phyloP scores from a whole-genome alignment of 495 filamentous ascomycete species.

The Penicillium silybi region DNA sequence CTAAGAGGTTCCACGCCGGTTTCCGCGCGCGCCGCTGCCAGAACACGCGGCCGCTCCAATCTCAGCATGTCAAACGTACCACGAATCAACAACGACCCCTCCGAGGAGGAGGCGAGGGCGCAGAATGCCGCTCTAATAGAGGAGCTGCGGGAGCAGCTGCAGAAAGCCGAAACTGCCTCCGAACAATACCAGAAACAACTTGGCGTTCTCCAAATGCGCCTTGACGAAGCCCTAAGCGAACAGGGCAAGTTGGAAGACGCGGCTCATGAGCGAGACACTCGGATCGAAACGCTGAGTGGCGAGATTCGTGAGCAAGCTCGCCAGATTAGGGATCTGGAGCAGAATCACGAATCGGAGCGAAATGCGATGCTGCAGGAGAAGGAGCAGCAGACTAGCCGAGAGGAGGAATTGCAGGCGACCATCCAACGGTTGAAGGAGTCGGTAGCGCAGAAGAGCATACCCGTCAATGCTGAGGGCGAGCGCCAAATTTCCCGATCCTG shows the following conservation, averaged over 20 bases:
- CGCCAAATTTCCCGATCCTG: conserved; percentile 64
- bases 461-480: conserved; percentile 59
- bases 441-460: conserved; percentile 64
- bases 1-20: conserved; percentile 52
- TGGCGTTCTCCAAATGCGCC: conserved; percentile 75
- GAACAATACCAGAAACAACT: conserved; percentile 81
- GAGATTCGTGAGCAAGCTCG: conserved; percentile 75
- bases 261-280: conserved; percentile 75
- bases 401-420: conserved; percentile 83
- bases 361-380: conserved; percentile 85
- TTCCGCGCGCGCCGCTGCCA: conserved; percentile 63
- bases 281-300: conserved; percentile 71
- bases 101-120: conserved; percentile 58
- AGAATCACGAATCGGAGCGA: conserved; percentile 84
- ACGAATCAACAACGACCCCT: conserved; percentile 53
- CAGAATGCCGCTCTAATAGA: conserved; percentile 78
- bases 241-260: conserved; percentile 82
- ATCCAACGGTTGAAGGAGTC: conserved; percentile 89
- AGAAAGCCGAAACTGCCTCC: conserved; percentile 72
- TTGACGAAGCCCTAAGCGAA: conserved; percentile 81
- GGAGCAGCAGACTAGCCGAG: conserved; percentile 74
- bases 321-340: conserved; percentile 82
- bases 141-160: conserved; percentile 75
- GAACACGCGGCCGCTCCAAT: conserved; percentile 56
- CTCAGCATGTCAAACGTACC: conserved; percentile 56